Evolutionary conservation across 2,329 filamentous ascomycete species (phyloP).

Genomic region (Fusarium temperatum): DNA sequence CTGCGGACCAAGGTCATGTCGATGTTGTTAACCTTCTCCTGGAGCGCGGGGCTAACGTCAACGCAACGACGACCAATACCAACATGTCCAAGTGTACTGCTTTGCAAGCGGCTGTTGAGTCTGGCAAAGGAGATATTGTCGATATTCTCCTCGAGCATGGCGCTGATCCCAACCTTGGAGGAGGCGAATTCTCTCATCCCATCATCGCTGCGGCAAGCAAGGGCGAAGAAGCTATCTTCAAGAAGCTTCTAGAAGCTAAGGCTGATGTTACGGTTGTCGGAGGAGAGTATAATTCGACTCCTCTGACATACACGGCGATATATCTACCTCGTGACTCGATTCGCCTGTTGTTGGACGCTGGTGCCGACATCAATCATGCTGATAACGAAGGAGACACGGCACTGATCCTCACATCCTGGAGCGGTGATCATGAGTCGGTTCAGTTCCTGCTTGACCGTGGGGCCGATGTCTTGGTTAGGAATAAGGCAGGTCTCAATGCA

Average conservation of each 20-base stretch:
- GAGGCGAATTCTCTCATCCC: constrained; percentile 46
- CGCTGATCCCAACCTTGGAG: constrained; percentile 51
- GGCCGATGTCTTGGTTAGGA: constrained; percentile 11
- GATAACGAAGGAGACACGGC: constrained; percentile 50
- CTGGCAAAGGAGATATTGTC: constrained; percentile 48
- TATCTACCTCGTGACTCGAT: constrained; percentile 46
- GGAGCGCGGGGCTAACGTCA: constrained; percentile 47
- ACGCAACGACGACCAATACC: constrained; percentile 42
- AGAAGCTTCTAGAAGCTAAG: constrained; percentile 47
- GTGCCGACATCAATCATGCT: constrained; percentile 50
- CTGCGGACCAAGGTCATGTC: constrained; percentile 47
- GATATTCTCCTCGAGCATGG: constrained; percentile 48
- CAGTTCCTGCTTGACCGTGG: constrained; percentile 19
- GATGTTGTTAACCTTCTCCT: constrained; percentile 49
- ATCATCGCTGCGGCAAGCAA: constrained; percentile 50
- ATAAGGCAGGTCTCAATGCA: constrained; percentile 3
- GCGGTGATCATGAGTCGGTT: constrained; percentile 40
- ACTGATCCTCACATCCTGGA: constrained; percentile 48
- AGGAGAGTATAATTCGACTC: constrained; percentile 46
- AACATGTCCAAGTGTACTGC: constrained; percentile 49
- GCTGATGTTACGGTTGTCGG: constrained; percentile 50
- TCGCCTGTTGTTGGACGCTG: constrained; percentile 46
- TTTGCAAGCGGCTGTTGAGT: constrained; percentile 52
- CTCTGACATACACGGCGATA: constrained; percentile 50
- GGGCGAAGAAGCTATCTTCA: constrained; percentile 48